A percentile compares a stretch with the other conserved stretches of the same genome.
phyloP scores from a whole-genome alignment of 1,284 basidiomycete genomes.

The Boletus mariae region DNA sequence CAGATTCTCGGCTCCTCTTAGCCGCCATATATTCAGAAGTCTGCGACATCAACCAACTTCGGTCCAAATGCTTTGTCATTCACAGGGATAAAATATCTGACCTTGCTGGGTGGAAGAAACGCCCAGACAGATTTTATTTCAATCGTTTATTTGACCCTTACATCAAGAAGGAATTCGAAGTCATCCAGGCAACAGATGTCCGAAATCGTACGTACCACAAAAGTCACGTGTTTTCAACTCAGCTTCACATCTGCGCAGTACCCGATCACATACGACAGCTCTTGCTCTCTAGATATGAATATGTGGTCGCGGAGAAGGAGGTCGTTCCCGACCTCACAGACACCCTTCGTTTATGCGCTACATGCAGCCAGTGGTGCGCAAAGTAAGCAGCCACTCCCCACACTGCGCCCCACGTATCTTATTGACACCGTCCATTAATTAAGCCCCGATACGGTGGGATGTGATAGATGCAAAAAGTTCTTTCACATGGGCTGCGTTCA shows the following conservation, averaged over 20 bases:
- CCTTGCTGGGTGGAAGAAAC: conserved; percentile 91
- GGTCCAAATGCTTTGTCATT: conserved; percentile 88
- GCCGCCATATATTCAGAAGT: conserved; percentile 95
- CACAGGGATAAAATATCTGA: conserved; percentile 95
- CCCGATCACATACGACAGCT: conserved; percentile 75
- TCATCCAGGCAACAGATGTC: conserved; percentile 83
- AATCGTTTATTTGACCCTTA: conserved; percentile 93
- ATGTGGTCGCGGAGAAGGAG: conserved; percentile 91
- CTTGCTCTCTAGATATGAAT: conserved; percentile 85
- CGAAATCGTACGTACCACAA: conserved; percentile 71
- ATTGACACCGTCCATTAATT: conserved; percentile 29
- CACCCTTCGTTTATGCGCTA: conserved; percentile 77
- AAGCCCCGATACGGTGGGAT: conserved; percentile 87
- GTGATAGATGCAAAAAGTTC: conserved; percentile 90
- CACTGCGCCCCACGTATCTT: conserved; percentile 15
- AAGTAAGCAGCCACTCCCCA: conserved; percentile 50
- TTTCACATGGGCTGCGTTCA: conserved; percentile 96
- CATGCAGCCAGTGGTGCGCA: conserved; percentile 86
- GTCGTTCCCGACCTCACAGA: conserved; percentile 90
- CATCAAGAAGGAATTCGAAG: conserved; percentile 97
- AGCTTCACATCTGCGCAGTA: conserved; percentile 45
- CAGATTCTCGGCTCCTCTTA: conserved; percentile 86
- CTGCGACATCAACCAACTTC: conserved; percentile 87
- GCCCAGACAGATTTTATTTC: conserved; percentile 94
- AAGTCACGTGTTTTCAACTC: conserved; percentile 22